Evolutionary conservation across 768 basidiomycete species (phyloP).

Genomic region (Amyloporia xantha): DNA sequence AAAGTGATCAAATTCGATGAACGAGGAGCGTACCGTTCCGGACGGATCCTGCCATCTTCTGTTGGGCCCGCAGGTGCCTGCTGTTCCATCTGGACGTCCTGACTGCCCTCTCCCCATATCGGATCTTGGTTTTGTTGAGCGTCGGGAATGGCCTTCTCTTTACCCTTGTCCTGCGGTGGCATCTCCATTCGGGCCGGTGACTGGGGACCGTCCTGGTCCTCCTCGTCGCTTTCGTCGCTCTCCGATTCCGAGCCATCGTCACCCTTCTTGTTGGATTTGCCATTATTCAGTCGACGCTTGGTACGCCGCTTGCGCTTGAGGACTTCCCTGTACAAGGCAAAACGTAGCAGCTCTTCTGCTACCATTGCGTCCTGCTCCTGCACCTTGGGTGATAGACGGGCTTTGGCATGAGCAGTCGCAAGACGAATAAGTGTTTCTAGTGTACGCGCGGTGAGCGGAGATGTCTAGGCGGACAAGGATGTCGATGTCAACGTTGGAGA

Average conservation of each 20-base stretch:
- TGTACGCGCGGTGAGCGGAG: slow-evolving; percentile 95
- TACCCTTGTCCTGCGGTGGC: slow-evolving; percentile 30
- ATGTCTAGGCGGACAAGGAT: slow-evolving; percentile 45
- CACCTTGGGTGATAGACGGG: slow-evolving; percentile 81
- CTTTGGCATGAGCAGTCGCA: slow-evolving; percentile 96
- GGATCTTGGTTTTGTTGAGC: slow-evolving; percentile 41
- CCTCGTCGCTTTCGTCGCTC: slow-evolving; percentile 48
- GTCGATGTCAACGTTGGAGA: too few species aligned
- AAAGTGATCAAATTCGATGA: neutral
- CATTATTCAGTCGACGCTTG: slow-evolving; percentile 80
- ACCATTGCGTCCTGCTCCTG: slow-evolving; percentile 79
- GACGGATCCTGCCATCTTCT: slow-evolving; percentile 38
- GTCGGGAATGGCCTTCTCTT: slow-evolving; percentile 18
- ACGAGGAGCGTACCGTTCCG: slow-evolving; percentile 48
- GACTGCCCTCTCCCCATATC: slow-evolving; percentile 62
- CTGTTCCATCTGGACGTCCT: slow-evolving; percentile 58
- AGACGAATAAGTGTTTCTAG: slow-evolving; percentile 98
- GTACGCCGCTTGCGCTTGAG: slow-evolving; percentile 74
- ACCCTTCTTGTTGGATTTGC: slow-evolving; percentile 30
- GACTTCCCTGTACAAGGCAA: slow-evolving; percentile 97
- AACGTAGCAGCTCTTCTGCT: slow-evolving; percentile 93
- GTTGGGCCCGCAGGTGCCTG: slow-evolving; percentile 31
- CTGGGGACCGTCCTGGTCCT: slow-evolving; percentile 39
- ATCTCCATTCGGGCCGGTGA: slow-evolving; percentile 44
- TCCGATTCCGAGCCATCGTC: slow-evolving; percentile 42